These are phyloP conservation scores for Tritrichomonas foetus DNA, from an alignment of 208 protist genomes.

Conservation along the genomic window DNA sequence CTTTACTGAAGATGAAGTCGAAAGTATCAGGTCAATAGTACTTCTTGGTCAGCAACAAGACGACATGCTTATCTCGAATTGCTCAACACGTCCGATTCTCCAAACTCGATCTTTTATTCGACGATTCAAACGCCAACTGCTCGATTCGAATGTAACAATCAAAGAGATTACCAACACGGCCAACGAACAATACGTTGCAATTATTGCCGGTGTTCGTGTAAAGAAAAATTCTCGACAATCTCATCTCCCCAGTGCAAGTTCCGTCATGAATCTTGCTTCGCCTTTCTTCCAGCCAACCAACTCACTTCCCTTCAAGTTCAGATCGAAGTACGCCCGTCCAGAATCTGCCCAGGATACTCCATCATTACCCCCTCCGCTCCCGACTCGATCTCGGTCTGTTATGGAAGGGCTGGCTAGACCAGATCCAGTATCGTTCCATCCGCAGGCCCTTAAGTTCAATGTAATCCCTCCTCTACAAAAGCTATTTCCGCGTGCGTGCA, in stretches of 20 bases:
- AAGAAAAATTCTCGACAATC: not conserved
- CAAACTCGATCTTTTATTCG: not conserved
- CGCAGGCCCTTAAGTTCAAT: not conserved
- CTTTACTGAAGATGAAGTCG: not conserved
- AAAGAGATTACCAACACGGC: not conserved
- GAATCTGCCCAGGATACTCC: not conserved
- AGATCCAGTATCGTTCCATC: too few relatives aligned
- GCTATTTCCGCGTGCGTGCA: not conserved
- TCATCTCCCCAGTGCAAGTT: not conserved
- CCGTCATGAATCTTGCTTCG: not conserved
- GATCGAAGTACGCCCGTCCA: not conserved
- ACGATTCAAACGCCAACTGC: not conserved
- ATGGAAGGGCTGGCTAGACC: not conserved
- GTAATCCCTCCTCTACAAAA: not conserved
- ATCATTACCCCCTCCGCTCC: not conserved
- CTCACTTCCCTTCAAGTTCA: not conserved
- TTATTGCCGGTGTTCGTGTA: not conserved
- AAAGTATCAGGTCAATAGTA: not conserved
- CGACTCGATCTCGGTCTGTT: not conserved
- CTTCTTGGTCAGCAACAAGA: not conserved
- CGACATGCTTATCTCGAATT: not conserved
- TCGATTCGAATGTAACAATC: not conserved
- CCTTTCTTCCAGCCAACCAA: not conserved
- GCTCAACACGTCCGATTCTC: not conserved
- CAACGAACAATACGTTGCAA: slow-evolving; percentile 5